phyloP scores from a whole-genome alignment of 495 filamentous ascomycete species.

The Penicillium crystallinum region DNA sequence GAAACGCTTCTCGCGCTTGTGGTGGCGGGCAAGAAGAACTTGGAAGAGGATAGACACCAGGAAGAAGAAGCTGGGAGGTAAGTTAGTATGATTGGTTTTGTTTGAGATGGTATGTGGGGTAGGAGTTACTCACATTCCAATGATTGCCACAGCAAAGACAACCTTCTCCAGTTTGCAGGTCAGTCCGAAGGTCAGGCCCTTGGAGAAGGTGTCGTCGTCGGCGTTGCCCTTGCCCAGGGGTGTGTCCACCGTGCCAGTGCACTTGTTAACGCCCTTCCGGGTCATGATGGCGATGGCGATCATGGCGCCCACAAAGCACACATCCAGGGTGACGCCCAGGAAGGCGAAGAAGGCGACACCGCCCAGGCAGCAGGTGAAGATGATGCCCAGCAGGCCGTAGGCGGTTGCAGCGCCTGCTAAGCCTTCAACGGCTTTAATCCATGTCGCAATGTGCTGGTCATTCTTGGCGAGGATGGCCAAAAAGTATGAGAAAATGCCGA shows the following conservation, averaged over 20 bases:
- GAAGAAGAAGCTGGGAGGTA: conserved; percentile 56
- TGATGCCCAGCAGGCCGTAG: conserved; percentile 63
- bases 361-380: conserved; percentile 74
- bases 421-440: conserved; percentile 73
- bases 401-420: conserved; percentile 68
- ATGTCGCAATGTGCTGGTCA: conserved; percentile 53
- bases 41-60: conserved; percentile 59
- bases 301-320: conserved; percentile 74
- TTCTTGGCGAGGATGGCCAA: conserved; percentile 51
- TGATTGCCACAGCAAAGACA: conserved; percentile 69
- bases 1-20: conserved; percentile 72
- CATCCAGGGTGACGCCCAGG: conserved; percentile 71
- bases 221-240: conserved; percentile 59
- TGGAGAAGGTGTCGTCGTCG: conserved; percentile 29
- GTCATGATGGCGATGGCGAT: conserved; percentile 73
- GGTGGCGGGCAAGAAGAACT: conserved; percentile 59
- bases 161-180: conserved; percentile 70
- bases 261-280: conserved; percentile 56
- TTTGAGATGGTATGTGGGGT: neutral
- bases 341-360: conserved; percentile 69
- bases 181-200: conserved; percentile 37
- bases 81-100: neutral
- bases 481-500: conserved; percentile 71
- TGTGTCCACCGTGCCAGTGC: conserved; percentile 59
- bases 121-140: conserved; percentile 60